Base-by-base conservation (phyloP, 805 yeast genomes). In the Candida cerambycidarum region DNA sequence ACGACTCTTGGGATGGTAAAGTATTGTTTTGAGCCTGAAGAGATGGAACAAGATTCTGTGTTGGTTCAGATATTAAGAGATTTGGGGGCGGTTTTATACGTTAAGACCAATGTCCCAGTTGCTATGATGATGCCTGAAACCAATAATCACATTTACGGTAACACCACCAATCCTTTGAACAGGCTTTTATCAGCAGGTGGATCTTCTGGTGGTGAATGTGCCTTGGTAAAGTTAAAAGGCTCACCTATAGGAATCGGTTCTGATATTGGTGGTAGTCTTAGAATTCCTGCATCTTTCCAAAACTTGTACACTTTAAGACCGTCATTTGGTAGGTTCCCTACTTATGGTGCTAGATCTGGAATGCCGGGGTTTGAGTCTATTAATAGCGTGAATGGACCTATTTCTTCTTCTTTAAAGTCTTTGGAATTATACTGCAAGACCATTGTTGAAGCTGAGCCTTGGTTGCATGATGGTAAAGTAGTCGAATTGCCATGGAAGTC, bases 321-420 rank as follows among this genome's bases (percentile, higher is more conserved):
- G 3, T 60, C 73, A 13, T 54, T 66, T 16, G 62, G 61, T 41
- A 56, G 76, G 52, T 53, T 67, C 34, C 52, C 65, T 5, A 53
- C 60, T 6, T 45, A 46, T 24, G 79, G 79, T 43, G 74, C 76
- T 49, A 68, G 83, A 51, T 64, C 82, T 37, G 69, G 76, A 32
- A 78, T 80, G 54, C 71, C 75, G 41, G 89, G 85, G 40, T 82
- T 79, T 54, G 85, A 83, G 58, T 67, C 83, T 14, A 78, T 84
- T 40, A 76, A 73, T 16, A 78, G 83, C 15, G 84, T 81, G 17
- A 71, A 73, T 38, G 92, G 90, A 16, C 52, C 52, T 2, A 25
- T 48, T 10, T 17, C 46, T 18, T 33, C 46, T 1, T 40, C 46
- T 2, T 36, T 48, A 14, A 44, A 45, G 12, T 37, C 48, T 1